These are phyloP conservation scores for Penicillium sp. DNA, from an alignment of 2,329 filamentous ascomycete species.

Conservation along the genomic window DNA sequence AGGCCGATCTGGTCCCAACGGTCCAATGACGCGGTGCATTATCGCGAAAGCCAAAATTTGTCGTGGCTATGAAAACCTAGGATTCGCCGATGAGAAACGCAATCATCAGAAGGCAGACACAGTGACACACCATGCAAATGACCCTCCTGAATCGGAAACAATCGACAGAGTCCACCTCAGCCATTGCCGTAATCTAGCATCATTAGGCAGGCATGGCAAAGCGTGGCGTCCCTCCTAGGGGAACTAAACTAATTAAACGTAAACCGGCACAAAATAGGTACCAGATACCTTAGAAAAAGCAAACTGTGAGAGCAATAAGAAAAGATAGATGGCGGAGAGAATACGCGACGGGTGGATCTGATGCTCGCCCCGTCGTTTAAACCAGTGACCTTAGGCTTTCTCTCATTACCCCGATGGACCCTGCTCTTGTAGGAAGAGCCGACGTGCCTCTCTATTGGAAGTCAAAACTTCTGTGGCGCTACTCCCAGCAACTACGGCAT, in stretches of 20 bases:
- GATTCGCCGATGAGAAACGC: background rate
- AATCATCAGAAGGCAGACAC: background rate
- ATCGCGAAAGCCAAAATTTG: background rate
- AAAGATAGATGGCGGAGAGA: background rate
- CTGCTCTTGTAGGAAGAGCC: background rate
- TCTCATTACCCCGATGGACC: background rate
- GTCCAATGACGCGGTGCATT: conserved; percentile 8
- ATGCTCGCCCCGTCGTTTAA: background rate
- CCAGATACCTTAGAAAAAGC: background rate
- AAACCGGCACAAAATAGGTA: background rate
- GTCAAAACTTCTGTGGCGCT: background rate
- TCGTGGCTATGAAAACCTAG: conserved; percentile 4
- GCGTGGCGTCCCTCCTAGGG: background rate
- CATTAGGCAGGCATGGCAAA: background rate
- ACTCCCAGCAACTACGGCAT: background rate
- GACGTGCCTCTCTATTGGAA: background rate
- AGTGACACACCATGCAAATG: conserved; percentile 4
- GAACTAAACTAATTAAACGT: background rate
- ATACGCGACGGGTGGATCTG: conserved; percentile 13
- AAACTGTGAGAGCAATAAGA: background rate
- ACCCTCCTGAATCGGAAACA: conserved; percentile 11
- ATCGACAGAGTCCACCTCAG: conserved; percentile 13
- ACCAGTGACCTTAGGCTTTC: background rate
- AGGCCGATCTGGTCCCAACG: conserved; percentile 3
- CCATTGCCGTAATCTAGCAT: conserved; percentile 19